Conservation (phyloP, 2,329 filamentous ascomycete species). For the Neofusicoccum sp. region DNA sequence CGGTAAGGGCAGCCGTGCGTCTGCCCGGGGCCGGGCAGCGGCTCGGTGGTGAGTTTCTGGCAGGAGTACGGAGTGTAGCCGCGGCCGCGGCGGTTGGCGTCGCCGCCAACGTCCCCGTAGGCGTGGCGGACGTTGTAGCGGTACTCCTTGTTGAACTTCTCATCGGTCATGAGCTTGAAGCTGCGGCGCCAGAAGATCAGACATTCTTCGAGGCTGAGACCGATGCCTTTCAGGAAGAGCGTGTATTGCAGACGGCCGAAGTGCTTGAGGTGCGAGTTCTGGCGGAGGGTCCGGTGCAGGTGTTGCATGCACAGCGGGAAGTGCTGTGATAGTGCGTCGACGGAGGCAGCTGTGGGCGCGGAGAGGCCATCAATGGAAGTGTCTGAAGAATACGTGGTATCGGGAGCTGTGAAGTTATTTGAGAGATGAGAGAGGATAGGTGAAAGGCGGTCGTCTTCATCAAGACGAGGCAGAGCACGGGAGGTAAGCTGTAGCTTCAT, state of each 20-base stretch:
- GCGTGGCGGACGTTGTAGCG: conserved; percentile 93
- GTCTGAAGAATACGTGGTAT: conserved; percentile 72
- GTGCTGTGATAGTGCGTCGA: conserved; percentile 73
- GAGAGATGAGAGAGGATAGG: conserved; percentile 80
- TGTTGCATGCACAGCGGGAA: conserved; percentile 95
- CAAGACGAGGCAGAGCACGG: conserved; percentile 84
- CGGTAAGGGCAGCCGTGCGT: conserved; percentile 95
- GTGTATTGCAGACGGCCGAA: conserved; percentile 91
- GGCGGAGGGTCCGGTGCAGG: conserved; percentile 79
- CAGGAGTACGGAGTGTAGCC: conserved; percentile 92
- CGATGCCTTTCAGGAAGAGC: conserved; percentile 94
- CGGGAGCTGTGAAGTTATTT: conserved; percentile 91
- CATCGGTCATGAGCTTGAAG: conserved; percentile 86
- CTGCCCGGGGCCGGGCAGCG: conserved; percentile 81
- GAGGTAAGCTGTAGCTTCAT: conserved; percentile 65
- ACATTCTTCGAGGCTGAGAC: conserved; percentile 85
- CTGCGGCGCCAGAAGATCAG: conserved; percentile 85
- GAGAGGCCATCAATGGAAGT: conserved; percentile 76
- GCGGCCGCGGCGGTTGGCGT: conserved; percentile 78
- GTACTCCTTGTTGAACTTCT: conserved; percentile 97
- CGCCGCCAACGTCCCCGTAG: conserved; percentile 94
- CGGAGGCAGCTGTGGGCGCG: conserved; percentile 55
- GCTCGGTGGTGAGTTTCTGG: conserved; percentile 90
- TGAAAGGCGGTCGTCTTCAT: conserved; percentile 89
- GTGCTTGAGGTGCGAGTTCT: conserved; percentile 90